phyloP scores from a whole-genome alignment of 2,329 filamentous ascomycete genomes.

The Rhynchosporium secalis region DNA sequence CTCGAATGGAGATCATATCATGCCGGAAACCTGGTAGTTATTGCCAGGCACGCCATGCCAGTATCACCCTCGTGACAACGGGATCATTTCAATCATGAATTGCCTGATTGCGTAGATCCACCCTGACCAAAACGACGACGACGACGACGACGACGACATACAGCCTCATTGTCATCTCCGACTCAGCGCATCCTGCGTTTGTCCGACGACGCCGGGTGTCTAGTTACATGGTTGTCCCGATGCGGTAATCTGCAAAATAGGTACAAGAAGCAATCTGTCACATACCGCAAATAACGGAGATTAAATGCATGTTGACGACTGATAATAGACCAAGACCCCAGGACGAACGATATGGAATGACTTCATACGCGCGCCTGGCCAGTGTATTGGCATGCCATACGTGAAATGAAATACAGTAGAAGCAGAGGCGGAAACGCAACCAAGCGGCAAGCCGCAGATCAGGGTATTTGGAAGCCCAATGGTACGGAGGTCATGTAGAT shows the following conservation, averaged over 20 bases:
- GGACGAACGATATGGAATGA: neutral
- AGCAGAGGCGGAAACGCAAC: neutral
- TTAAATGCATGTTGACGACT: slow-evolving; percentile 1
- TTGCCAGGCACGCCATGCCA: neutral
- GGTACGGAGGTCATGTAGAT: no score
- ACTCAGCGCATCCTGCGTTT: neutral
- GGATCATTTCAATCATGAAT: no score
- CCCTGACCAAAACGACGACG: no score
- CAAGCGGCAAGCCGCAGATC: neutral
- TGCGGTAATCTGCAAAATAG: neutral
- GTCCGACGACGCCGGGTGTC: neutral
- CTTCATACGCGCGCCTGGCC: slow-evolving; percentile 1
- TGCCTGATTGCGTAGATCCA: no score
- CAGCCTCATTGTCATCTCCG: neutral
- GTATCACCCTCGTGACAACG: no score
- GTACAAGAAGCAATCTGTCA: neutral
- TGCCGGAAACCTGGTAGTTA: neutral
- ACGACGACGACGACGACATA: no score
- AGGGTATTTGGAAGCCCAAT: no score
- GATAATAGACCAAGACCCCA: neutral
- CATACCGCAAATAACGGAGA: neutral
- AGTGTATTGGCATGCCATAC: neutral
- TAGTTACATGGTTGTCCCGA: neutral
- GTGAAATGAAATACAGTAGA: no score
- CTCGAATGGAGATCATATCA: neutral